phyloP scores from a whole-genome alignment of 768 basidiomycete genomes.

The Lactifluus subvellereus region DNA sequence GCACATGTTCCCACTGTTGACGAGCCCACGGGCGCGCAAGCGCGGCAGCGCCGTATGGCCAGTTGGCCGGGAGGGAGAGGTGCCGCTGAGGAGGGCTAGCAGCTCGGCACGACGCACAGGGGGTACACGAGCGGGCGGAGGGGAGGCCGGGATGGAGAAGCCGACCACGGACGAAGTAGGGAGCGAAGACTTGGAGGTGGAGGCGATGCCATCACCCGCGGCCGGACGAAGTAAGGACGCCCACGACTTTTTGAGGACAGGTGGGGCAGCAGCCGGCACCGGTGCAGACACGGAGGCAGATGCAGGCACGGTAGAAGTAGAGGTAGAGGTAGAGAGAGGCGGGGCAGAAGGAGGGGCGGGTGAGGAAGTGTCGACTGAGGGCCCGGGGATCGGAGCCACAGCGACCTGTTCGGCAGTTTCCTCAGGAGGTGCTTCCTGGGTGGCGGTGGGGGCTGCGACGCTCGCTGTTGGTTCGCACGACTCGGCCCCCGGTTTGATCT shows the following conservation, averaged over 20 bases:
- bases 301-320: not conserved
- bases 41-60: constrained; percentile 26
- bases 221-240: constrained; percentile 59
- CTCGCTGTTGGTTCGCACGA: not conserved
- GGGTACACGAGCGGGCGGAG: constrained; percentile 29
- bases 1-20: constrained; percentile 97
- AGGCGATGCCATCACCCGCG: constrained; percentile 30
- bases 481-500: constrained; percentile 20
- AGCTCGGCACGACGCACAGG: constrained; percentile 41
- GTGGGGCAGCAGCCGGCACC: constrained; percentile 18
- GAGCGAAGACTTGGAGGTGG: constrained; percentile 42
- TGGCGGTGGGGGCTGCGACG: not conserved
- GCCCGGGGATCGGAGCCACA: not conserved
- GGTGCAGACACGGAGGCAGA: not conserved
- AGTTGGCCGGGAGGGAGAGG: constrained; percentile 27
- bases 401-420: not conserved
- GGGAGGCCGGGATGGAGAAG: constrained; percentile 60
- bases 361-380: not conserved
- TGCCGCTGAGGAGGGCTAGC: constrained; percentile 46
- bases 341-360: not conserved
- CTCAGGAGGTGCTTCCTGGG: constrained; percentile 4
- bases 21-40: constrained; percentile 70
- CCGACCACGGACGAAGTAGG: constrained; percentile 70
- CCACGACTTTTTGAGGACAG: constrained; percentile 57
- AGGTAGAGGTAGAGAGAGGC: not conserved